These are phyloP conservation scores for Solanum chacoense DNA, from an alignment of 305 asterid genomes.

Conservation along the genomic window DNA sequence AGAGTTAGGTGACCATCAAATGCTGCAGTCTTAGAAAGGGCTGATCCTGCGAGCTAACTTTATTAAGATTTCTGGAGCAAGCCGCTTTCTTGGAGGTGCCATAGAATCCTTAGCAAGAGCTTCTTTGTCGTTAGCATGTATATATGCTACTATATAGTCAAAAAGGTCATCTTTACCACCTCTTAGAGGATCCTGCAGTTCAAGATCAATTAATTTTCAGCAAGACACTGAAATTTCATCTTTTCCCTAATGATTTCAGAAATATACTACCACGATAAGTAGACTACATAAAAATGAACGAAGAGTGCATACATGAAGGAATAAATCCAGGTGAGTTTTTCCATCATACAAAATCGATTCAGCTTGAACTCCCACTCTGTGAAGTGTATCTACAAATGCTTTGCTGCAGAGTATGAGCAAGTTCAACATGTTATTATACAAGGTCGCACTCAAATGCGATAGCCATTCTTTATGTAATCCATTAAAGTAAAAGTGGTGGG, in stretches of 20 bases:
- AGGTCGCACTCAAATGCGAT: not conserved
- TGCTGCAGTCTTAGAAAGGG: conserved; percentile 45
- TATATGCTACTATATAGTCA: conserved; percentile 52
- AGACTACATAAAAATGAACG: not conserved
- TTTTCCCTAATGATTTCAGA: not conserved
- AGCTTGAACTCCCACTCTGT: conserved; percentile 52
- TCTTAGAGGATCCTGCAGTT: conserved; percentile 82
- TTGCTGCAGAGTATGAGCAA: conserved; percentile 36
- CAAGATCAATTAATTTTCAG: not conserved
- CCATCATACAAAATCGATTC: conserved; percentile 68
- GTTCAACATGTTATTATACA: not conserved
- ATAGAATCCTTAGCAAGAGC: conserved; percentile 61
- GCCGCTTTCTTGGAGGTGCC: conserved; percentile 72
- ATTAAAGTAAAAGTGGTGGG: not conserved
- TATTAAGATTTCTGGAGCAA: conserved; percentile 70
- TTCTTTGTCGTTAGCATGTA: conserved; percentile 61
- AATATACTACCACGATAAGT: not conserved
- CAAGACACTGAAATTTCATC: not conserved
- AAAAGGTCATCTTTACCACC: conserved; percentile 92
- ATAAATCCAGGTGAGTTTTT: conserved; percentile 90
- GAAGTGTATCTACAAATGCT: conserved; percentile 53
- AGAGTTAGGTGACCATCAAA: conserved; percentile 6
- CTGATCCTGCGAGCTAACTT: conserved; percentile 59
- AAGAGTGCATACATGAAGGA: conserved; percentile 55
- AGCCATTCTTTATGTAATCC: not conserved